phyloP scores from a whole-genome alignment of 768 basidiomycete genomes.

The Hygrocybe coccinea region DNA sequence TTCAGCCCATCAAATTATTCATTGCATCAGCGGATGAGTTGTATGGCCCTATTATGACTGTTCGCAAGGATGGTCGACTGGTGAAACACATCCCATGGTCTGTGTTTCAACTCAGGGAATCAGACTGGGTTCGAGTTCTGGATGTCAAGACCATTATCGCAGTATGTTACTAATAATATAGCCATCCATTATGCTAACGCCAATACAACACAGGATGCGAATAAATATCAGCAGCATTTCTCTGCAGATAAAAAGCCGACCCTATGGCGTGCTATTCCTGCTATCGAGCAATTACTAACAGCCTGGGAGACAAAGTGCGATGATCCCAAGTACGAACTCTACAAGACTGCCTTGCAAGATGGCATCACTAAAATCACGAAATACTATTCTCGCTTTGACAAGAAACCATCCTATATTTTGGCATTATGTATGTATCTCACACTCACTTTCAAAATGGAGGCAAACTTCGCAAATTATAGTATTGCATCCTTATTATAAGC shows the following conservation, averaged over 20 bases:
- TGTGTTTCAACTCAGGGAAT: constrained; percentile 16
- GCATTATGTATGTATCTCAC: constrained; percentile 9
- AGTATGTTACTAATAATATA: constrained; percentile 9
- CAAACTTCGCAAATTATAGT: constrained; percentile 9
- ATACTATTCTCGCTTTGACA: constrained; percentile 10
- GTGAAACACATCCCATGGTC: constrained; percentile 26
- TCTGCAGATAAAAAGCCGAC: constrained; percentile 20
- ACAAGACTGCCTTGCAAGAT: constrained; percentile 8
- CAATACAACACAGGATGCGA: constrained; percentile 17
- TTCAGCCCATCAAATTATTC: constrained; percentile 14
- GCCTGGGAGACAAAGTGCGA: constrained; percentile 13
- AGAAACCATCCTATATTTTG: constrained; percentile 13
- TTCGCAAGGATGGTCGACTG: constrained; percentile 12
- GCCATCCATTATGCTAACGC: too few relatives aligned
- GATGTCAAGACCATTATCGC: constrained; percentile 12
- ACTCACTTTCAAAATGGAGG: not conserved
- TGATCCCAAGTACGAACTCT: not conserved
- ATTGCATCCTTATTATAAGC: constrained; percentile 31
- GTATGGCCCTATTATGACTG: constrained; percentile 28
- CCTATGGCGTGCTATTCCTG: constrained; percentile 19
- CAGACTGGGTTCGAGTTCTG: constrained; percentile 20
- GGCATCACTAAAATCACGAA: constrained; percentile 14
- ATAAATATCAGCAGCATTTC: constrained; percentile 24
- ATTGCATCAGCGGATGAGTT: constrained; percentile 18
- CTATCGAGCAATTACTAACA: constrained; percentile 17